Evolutionary conservation across 2,329 filamentous ascomycete species (phyloP), one percentile per base, ranked within the genome.

Genomic region (Paradendryphiella salina): DNA sequence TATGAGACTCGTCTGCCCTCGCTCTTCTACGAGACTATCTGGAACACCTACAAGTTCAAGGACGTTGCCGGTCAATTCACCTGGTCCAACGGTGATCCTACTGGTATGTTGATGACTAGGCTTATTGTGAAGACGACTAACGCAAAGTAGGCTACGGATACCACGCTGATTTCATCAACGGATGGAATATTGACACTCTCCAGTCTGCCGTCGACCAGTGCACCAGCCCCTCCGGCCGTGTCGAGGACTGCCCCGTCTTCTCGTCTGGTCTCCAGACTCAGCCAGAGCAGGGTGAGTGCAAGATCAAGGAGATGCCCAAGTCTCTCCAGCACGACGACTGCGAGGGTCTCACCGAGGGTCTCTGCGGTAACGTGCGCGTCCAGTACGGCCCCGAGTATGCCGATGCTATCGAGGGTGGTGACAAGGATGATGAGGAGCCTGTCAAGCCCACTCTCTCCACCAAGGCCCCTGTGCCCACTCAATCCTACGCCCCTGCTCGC

Each of bases 241-340:
- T 96, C 37, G 65, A 80, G 35, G 90, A 92, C 71, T 96, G 92
- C 75, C 75, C 82, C 0, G 61, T 94, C 23, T 96, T 96, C 75
- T 32, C 50, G 8, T 23, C 28, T 8, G 17, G 20, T 20, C 77
- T 95, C 47, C 85, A 92, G 69, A 73, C 73, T 44, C 79, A 84
- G 20, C 71, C 73, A 0, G 77, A 80, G 9, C 79, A 82, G 65
- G 62, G 69, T 1, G 62, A 82, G 50, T 96, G 91, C 77, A 77
- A 79, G 42, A 81, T 93, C 66, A 67, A 82, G 0, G 36, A 57
- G n/a, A 54, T 85, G 1, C 87, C 88, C 3, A 54, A 72, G 0
- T 60, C 66, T 0, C 70, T 94, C 15, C 66, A 71, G 1, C 56
- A 76, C 7, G 90, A 95, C 54, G 75, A 90, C 63, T 80, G 83